phyloP scores from a whole-genome alignment of 257 asterid species.

The Cinchona pubescens region DNA sequence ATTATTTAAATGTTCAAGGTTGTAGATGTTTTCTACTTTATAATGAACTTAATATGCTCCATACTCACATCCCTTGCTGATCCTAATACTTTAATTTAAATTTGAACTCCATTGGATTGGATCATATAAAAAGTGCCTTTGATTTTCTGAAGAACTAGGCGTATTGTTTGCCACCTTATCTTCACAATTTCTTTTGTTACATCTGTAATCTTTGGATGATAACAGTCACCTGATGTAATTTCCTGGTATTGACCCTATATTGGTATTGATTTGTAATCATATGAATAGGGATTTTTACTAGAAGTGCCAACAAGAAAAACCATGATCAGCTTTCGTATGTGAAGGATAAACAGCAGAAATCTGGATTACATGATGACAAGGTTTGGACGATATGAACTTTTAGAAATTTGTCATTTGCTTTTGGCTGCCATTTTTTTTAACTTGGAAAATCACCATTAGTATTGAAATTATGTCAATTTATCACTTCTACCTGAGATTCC shows the following conservation, averaged over 20 bases:
- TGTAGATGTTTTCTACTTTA: too few relatives aligned
- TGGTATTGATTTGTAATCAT: conserved; percentile 19
- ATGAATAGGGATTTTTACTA: conserved; percentile 47
- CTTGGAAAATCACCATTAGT: conserved; percentile 9
- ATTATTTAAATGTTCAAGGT: not conserved
- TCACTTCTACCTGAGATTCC: not conserved
- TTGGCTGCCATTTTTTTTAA: conserved; percentile 2
- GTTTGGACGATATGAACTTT: conserved; percentile 26
- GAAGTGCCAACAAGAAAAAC: conserved; percentile 38
- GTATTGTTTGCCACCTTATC: not conserved
- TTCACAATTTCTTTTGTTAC: not conserved
- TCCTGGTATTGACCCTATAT: conserved; percentile 8
- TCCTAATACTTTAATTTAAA: not conserved
- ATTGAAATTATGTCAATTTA: not conserved
- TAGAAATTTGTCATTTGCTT: conserved; percentile 1
- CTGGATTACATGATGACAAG: conserved; percentile 34
- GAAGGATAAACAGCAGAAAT: conserved; percentile 25
- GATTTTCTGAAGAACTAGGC: not conserved
- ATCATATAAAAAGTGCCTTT: not conserved
- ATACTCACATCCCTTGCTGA: not conserved
- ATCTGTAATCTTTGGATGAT: not conserved
- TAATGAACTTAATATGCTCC: not conserved
- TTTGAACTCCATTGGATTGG: not conserved
- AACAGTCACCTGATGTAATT: not conserved
- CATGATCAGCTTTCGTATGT: conserved; percentile 12